Conservation (phyloP, 2,329 filamentous ascomycete species). For the Talaromyces sp. region DNA sequence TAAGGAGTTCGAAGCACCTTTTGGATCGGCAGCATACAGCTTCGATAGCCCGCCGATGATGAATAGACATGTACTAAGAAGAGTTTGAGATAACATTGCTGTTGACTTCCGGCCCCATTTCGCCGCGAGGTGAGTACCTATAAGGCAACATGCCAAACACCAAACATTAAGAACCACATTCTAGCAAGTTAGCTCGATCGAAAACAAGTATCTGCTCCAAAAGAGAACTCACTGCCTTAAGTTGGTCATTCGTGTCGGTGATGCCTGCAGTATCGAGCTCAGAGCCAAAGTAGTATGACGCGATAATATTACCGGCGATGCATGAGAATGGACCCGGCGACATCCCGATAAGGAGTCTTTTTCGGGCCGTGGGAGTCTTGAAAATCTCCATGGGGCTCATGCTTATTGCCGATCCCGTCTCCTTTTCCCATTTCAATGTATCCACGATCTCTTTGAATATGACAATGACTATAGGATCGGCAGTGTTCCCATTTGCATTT, state of each 20-base stretch:
- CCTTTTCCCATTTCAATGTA: conserved; percentile 51
- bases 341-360: conserved; percentile 45
- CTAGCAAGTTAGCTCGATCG: conserved; percentile 5
- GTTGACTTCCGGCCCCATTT: conserved; percentile 51
- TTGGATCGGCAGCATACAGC: conserved; percentile 27
- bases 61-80: conserved; percentile 52
- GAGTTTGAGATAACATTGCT: conserved; percentile 42
- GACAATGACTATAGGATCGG: conserved; percentile 42
- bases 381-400: conserved; percentile 43
- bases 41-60: conserved; percentile 57
- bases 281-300: conserved; percentile 46
- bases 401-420: conserved; percentile 41
- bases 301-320: conserved; percentile 45
- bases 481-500: conserved; percentile 48
- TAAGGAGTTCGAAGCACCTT: conserved; percentile 22
- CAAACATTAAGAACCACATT: conserved; percentile 58
- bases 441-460: conserved; percentile 53
- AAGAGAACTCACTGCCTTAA: conserved; percentile 36
- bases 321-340: conserved; percentile 39
- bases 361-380: conserved; percentile 39
- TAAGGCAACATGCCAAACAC: conserved; percentile 48
- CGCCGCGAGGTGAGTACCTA: conserved; percentile 49
- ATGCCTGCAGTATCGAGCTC: conserved; percentile 53
- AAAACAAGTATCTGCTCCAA: not conserved
- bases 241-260: conserved; percentile 45